phyloP scores from a whole-genome alignment of 495 filamentous ascomycete species.

The Sabuloglossum arenarium region DNA sequence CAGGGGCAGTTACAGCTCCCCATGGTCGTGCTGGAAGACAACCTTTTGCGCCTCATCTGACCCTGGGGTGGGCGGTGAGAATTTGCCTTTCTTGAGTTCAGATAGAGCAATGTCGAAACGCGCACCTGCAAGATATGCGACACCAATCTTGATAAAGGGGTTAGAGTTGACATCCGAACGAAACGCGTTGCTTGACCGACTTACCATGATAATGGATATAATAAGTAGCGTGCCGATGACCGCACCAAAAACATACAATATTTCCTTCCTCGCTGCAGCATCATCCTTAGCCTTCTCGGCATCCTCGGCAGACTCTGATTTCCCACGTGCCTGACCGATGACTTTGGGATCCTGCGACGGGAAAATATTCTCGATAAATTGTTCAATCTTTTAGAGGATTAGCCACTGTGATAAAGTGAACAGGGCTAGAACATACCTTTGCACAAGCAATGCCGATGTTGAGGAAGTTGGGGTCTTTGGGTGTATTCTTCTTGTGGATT shows the following conservation, averaged over 20 bases:
- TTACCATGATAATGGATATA: constrained; percentile 48
- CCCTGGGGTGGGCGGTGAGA: constrained; percentile 5
- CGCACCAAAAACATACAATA: constrained; percentile 39
- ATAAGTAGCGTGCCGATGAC: constrained; percentile 35
- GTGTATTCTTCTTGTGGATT: constrained; percentile 89
- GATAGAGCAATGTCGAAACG: constrained; percentile 28
- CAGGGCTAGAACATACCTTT: constrained; percentile 34
- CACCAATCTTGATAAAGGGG: constrained; percentile 28
- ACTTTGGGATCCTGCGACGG: constrained; percentile 42
- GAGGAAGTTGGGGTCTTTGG: constrained; percentile 80
- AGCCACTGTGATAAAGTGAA: neutral
- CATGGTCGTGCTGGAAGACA: constrained; percentile 13
- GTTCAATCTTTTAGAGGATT: constrained; percentile 49
- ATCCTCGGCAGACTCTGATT: neutral
- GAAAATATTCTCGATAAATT: constrained; percentile 93
- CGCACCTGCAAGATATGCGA: constrained; percentile 46
- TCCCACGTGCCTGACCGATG: constrained; percentile 1
- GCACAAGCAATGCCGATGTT: constrained; percentile 82
- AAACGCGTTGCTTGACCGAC: constrained; percentile 6
- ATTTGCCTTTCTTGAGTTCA: constrained; percentile 12
- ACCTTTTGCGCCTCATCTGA: constrained; percentile 8
- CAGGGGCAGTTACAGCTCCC: constrained; percentile 19
- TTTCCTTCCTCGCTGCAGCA: constrained; percentile 31
- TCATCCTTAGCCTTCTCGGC: constrained; percentile 25
- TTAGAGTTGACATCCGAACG: neutral